Percentiles rank a stretch among this genome's conserved stretches.
These are phyloP conservation scores for Rhynchospora breviuscula DNA, from an alignment of 176 grass and related monocot genomes.

Conservation along the genomic window DNA sequence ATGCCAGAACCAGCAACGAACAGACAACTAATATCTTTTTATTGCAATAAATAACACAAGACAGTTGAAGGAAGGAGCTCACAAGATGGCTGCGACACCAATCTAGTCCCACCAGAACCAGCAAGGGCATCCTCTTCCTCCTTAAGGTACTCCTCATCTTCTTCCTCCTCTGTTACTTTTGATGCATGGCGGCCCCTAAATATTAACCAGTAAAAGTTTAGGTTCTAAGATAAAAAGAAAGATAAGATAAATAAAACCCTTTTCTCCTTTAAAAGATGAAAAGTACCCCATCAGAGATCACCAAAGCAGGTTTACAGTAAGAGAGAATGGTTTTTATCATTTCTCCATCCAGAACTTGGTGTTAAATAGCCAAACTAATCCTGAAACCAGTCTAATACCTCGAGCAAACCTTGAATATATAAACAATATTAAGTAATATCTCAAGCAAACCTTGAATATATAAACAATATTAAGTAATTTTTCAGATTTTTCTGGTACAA, in stretches of 20 bases:
- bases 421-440: not conserved
- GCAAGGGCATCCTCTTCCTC: slow-evolving; percentile 66
- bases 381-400: not conserved
- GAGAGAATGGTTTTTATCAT: too few species aligned
- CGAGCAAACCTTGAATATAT: not conserved
- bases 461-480: not conserved
- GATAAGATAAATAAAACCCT: not conserved
- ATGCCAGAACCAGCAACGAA: not conserved
- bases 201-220: not conserved
- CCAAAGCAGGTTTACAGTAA: not conserved
- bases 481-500: not conserved
- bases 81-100: slow-evolving; percentile 69
- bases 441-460: not conserved
- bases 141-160: slow-evolving; percentile 74
- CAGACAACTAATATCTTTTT: not conserved
- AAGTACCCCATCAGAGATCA: not conserved
- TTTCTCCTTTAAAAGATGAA: not conserved
- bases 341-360: too few species aligned
- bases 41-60: not conserved
- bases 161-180: slow-evolving; percentile 74
- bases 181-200: slow-evolving; percentile 69
- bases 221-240: not conserved
- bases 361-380: too few species aligned
- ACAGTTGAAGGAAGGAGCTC: slow-evolving; percentile 16
- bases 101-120: slow-evolving; percentile 58